Evolutionary conservation across 2,329 filamentous ascomycete genomes (phyloP).

Genomic region (Penicillium sp.): DNA sequence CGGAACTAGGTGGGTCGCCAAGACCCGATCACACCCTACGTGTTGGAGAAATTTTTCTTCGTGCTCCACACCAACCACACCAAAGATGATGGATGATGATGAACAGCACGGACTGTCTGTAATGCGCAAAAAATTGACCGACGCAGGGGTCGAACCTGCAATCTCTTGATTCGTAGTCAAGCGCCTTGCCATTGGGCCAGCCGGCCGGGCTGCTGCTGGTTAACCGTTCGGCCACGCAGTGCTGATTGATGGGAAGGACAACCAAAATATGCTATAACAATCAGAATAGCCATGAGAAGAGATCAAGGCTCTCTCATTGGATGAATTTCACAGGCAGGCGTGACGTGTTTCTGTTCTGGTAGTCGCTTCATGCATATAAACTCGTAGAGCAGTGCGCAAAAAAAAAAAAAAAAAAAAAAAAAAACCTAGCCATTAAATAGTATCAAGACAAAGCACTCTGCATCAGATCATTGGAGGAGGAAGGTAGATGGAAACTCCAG

Average conservation of each 20-base stretch:
- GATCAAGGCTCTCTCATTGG: not conserved
- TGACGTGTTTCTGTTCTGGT: not conserved
- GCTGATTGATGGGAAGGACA: not conserved
- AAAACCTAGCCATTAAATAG: too few relatives aligned
- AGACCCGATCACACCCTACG: not conserved
- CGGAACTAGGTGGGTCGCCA: not conserved
- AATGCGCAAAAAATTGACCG: slow-evolving; percentile 37
- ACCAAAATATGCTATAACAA: not conserved
- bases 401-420: not conserved
- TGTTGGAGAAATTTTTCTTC: not conserved
- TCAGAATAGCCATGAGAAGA: not conserved
- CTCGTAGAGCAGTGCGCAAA: not conserved
- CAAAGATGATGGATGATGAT: not conserved
- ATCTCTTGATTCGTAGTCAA: slow-evolving; percentile 59
- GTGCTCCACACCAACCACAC: not conserved
- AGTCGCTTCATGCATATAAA: not conserved
- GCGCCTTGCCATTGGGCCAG: slow-evolving; percentile 56
- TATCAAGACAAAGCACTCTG: not conserved
- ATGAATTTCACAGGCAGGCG: not conserved
- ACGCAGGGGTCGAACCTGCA: slow-evolving; percentile 53
- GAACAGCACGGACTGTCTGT: not conserved
- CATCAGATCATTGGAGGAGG: not conserved
- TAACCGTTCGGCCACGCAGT: not conserved
- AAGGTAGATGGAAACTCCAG: not conserved
- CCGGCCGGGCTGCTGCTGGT: slow-evolving; percentile 25